Conservation (phyloP, 305 asterid species). For the Fraxinus velutina region DNA sequence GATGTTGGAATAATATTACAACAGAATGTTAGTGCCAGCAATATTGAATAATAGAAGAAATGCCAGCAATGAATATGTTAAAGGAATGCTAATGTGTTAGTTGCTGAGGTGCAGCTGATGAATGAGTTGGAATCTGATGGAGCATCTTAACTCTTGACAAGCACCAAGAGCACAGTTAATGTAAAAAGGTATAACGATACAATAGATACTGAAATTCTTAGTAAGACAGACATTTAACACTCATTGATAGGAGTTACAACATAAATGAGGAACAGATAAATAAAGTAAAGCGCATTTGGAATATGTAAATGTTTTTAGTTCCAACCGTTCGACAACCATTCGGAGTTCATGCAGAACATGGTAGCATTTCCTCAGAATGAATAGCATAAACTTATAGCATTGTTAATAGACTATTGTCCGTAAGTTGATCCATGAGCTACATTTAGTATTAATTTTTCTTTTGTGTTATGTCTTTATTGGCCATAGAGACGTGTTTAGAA, state of each 20-base stretch:
- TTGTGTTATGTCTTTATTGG: no score
- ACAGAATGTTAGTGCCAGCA: no score
- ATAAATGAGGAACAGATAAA: background rate
- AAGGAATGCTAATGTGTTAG: no score
- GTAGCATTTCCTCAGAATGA: background rate
- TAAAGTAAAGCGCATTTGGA: background rate
- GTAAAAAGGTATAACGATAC: background rate
- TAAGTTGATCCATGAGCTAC: no score
- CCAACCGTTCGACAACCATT: background rate
- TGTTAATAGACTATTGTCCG: background rate
- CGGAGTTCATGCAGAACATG: background rate
- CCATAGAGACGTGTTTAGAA: no score
- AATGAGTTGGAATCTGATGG: no score
- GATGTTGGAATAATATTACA: no score
- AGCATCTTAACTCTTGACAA: background rate
- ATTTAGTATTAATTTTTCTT: no score
- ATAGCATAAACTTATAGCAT: background rate
- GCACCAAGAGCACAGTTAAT: conserved; percentile 18
- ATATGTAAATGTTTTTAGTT: background rate
- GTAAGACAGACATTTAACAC: background rate
- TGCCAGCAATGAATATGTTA: no score
- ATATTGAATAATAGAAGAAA: no score
- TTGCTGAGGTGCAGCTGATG: no score
- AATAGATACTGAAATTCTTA: background rate
- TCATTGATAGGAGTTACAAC: background rate